These are phyloP conservation scores for Crithidia sp. DNA, from an alignment of 208 protist species.

Conservation along the genomic window DNA sequence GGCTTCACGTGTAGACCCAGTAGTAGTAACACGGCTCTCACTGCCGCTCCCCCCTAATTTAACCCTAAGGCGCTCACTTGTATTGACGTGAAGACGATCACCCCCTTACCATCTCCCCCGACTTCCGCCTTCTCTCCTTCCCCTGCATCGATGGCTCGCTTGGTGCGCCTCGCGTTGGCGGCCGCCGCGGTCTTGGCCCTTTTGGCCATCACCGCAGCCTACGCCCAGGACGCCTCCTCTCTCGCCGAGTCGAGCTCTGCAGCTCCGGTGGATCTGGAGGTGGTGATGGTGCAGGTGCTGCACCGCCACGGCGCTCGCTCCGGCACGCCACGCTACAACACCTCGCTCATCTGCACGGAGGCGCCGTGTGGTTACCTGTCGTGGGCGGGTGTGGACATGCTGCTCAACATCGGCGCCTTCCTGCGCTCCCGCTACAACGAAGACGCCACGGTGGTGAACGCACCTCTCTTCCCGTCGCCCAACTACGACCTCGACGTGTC, in stretches of 20 bases:
- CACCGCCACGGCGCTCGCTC: conserved; percentile 66
- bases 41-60: too few species aligned
- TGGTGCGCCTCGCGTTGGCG: conserved; percentile 20
- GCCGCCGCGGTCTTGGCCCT: conserved; percentile 11
- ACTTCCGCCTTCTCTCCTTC: neutral
- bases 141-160: conserved; percentile 26
- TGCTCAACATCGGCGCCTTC: conserved; percentile 48
- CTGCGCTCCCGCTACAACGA: conserved; percentile 49
- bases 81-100: too few species aligned
- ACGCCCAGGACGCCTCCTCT: neutral
- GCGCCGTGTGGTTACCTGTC: conserved; percentile 59
- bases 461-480: conserved; percentile 34
- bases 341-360: conserved; percentile 42
- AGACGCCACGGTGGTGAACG: conserved; percentile 31
- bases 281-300: conserved; percentile 45
- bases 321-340: conserved; percentile 31
- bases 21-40: too few species aligned
- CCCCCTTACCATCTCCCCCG: neutral
- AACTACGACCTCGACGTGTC: conserved; percentile 55
- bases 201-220: conserved; percentile 22
- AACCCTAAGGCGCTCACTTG: too few species aligned
- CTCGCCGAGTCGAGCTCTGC: neutral
- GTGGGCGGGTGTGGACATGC: conserved; percentile 37
- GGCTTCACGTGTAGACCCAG: neutral
- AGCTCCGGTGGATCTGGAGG: conserved; percentile 13